Conservation (phyloP, 2,329 filamentous ascomycete species). For the Penicillium sp. region DNA sequence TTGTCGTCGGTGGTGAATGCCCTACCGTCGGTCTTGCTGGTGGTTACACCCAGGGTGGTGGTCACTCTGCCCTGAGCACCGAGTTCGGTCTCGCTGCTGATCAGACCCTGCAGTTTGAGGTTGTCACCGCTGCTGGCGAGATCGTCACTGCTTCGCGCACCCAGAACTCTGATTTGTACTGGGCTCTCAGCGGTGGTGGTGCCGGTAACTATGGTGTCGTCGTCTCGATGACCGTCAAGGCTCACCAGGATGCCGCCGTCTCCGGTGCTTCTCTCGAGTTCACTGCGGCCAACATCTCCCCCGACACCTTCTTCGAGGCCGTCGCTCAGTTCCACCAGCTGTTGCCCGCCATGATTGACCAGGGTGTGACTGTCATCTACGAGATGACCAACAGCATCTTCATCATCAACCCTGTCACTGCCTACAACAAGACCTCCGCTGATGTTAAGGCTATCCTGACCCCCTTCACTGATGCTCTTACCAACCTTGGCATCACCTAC, state of each 20-base stretch:
- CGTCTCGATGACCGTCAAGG: constrained; percentile 60
- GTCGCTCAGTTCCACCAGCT: constrained; percentile 58
- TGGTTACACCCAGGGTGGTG: constrained; percentile 67
- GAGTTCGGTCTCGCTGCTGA: constrained; percentile 66
- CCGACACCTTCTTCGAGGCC: constrained; percentile 59
- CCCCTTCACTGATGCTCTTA: constrained; percentile 53
- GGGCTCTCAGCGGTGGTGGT: constrained; percentile 42
- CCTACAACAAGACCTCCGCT: constrained; percentile 53
- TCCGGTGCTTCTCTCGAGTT: constrained; percentile 56
- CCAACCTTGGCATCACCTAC: constrained; percentile 44
- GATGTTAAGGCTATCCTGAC: constrained; percentile 55
- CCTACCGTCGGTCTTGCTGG: constrained; percentile 65
- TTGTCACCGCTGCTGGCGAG: constrained; percentile 45
- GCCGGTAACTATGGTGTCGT: constrained; percentile 66
- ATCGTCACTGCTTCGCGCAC: constrained; percentile 26
- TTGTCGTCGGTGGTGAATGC: constrained; percentile 62
- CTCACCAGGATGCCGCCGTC: constrained; percentile 53
- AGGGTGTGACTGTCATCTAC: constrained; percentile 58
- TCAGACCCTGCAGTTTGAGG: constrained; percentile 51
- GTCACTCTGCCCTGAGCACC: constrained; percentile 61
- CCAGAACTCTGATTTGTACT: constrained; percentile 31
- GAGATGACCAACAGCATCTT: constrained; percentile 59
- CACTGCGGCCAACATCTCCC: constrained; percentile 37
- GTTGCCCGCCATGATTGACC: constrained; percentile 58
- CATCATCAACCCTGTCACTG: constrained; percentile 55